Base-by-base conservation (phyloP, 2,329 filamentous ascomycete genomes). In the Epichloe aotearoae region DNA sequence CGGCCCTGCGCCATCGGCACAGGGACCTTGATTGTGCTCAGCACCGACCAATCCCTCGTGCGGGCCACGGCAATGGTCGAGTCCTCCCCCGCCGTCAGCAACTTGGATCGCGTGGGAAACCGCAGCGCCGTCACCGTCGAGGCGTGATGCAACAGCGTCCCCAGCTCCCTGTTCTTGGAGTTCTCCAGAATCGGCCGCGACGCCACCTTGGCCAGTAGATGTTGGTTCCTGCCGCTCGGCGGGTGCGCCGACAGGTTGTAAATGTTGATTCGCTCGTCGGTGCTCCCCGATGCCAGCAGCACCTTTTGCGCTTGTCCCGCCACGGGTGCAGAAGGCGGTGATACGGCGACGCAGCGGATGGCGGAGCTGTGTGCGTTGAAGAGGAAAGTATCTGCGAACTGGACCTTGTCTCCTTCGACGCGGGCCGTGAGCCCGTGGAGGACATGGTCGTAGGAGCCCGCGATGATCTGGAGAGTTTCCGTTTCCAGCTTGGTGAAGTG, bases 301-400 rank as follows among this genome's bases (percentile, higher is more conserved):
- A 95, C 78, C 64, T 93, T 95, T 63, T 88, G 84, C n/a, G 72
- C 69, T 66, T 84, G 83, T 56, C 74, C 79, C 12, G 72, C 74
- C 51, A 72, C 63, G 1, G 75, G 72, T 17, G 76, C 77, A 12
- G 87, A 86, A 0, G 86, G 74, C 3, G 86, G 84, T 8, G 91
- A 96, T 54, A 96, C 70, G 23, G 90, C 88, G 36, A 98, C 76
- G 64, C 88, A 94, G 60, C 89, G 85, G 64, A 98, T 88, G 4
- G 93, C 84, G 12, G 90, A 94, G 51, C 82, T 77, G 69, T 98
- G 93, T 14, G 93, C 90, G 63, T 90, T 88, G 77, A 98, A 96
- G 52, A 98, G 79, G 67, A 98, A 98, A 0, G 87, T 91, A 67
- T 97, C 91, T 57, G 87, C 80, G 63, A 96, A 97, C 48, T 82